A percentile compares a stretch with the other conserved stretches of the same genome.
phyloP scores from a whole-genome alignment of 164 flowering plant species.

The Platanus orientalis region DNA sequence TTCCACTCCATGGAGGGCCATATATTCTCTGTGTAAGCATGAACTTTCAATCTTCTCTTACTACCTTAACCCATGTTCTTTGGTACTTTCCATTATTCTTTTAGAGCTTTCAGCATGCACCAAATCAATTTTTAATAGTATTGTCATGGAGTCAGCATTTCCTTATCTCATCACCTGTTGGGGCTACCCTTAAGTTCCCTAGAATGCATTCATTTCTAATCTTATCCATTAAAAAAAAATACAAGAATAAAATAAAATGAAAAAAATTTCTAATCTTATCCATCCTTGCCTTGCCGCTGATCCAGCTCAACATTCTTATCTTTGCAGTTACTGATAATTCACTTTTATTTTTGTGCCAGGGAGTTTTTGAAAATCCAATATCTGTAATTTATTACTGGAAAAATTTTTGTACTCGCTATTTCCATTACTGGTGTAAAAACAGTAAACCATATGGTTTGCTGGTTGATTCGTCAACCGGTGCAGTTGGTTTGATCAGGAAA shows the following conservation, averaged over 20 bases:
- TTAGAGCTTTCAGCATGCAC: not conserved
- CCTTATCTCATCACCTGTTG: too few relatives aligned
- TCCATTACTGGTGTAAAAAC: constrained; percentile 71
- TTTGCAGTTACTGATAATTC: constrained; percentile 4
- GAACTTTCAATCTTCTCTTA: not conserved
- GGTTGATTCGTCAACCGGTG: constrained; percentile 51
- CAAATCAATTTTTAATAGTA: too few relatives aligned
- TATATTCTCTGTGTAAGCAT: too few relatives aligned
- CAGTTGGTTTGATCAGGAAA: constrained; percentile 67
- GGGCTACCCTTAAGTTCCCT: too few relatives aligned
- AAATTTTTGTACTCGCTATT: constrained; percentile 53
- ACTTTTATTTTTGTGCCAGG: constrained; percentile 41
- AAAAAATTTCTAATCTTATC: too few relatives aligned
- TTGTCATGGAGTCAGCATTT: too few relatives aligned
- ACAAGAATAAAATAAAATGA: too few relatives aligned
- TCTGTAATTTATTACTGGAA: constrained; percentile 66
- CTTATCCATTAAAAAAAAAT: too few relatives aligned
- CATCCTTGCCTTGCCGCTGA: too few relatives aligned
- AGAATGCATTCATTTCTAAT: too few relatives aligned
- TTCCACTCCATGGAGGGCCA: too few relatives aligned
- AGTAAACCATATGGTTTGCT: constrained; percentile 56
- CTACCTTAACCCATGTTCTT: not conserved
- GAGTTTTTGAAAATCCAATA: constrained; percentile 39
- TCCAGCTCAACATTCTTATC: too few relatives aligned
- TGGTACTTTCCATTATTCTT: not conserved